Base-by-base conservation (phyloP, 441 rosid genomes). In the Jatropha podagrica region DNA sequence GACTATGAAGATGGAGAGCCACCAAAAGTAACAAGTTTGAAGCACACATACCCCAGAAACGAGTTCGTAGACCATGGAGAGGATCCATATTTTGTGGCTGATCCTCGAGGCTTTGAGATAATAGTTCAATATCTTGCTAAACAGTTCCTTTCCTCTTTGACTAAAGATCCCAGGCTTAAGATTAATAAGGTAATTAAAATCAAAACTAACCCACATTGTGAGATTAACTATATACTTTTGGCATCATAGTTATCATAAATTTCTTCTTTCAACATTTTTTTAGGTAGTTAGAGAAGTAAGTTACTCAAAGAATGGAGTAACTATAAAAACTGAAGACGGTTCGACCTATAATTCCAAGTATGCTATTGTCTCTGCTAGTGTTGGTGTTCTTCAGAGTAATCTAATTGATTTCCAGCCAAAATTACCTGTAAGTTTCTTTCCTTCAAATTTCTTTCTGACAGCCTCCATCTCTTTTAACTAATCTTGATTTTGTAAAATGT, bases 1-100 rank as follows among this genome's bases (percentile, higher is more conserved):
- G 85, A 84, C 59, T 82, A 54, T 54, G 81, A 80, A 78, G 84
- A 80, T 64, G 82, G 78, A 65, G 82, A 82, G 71, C 82, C 82
- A 56, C 83, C 80, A 38, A 75, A 67, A 61, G 37, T 66, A 8
- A 69, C 83, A 68, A 78, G 86, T 59, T 62, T 83, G 76, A 80
- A 76, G 68, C 72, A 77, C 70, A 80, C 78, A 14, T 66, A 62
- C n/a, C 86, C 86, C 1, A 65, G 82, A 38, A 51, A 54, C 11
- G 82, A 80, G 51, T 20, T 77, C 27, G 75, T 69, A 13, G 83
- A 81, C 17, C 79, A 73, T 23, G 85, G 85, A 5, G 84, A 76
- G 3, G 60, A 58, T 12, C 41, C 69, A 1, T 79, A 75, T 26
- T 81, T 85, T 10, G 84, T 81, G 1, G 81, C 83, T 2, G 86